Evolutionary conservation across 1,284 basidiomycete genomes (phyloP).

Genomic region (Xerocomus minutiporus): DNA sequence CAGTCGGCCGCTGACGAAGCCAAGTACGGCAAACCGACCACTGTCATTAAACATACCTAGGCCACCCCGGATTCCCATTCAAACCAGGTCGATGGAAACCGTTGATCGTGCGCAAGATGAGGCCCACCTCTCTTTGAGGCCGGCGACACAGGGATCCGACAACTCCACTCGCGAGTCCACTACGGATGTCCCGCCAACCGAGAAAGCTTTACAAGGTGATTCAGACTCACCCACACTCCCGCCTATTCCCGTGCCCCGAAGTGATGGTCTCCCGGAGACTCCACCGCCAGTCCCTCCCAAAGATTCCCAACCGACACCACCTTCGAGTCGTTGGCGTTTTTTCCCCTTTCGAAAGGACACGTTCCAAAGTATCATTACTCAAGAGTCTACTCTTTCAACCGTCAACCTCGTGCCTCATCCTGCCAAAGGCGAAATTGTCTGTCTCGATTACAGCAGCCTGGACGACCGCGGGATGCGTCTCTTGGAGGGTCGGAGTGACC

Average conservation of each 20-base stretch:
- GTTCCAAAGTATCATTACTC: constrained; percentile 29
- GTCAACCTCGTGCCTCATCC: constrained; percentile 31
- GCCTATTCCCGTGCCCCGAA: constrained; percentile 5
- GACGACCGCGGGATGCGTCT: constrained; percentile 73
- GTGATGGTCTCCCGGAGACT: constrained; percentile 18
- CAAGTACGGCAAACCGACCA: constrained; percentile 15
- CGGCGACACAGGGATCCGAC: constrained; percentile 15
- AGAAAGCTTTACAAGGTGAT: constrained; percentile 1
- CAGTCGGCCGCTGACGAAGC: constrained; percentile 13
- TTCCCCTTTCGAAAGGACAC: constrained; percentile 46
- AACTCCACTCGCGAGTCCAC: constrained; percentile 18
- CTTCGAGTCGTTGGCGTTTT: constrained; percentile 52
- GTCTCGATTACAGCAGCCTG: constrained; percentile 66
- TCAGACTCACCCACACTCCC: constrained; percentile 10
- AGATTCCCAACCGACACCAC: constrained; percentile 26
- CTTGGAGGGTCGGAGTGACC: constrained; percentile 74
- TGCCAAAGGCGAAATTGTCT: constrained; percentile 59
- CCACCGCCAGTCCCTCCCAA: constrained; percentile 31
- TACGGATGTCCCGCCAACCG: constrained; percentile 3
- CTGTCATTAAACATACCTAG: constrained; percentile 25
- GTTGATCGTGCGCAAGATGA: constrained; percentile 10
- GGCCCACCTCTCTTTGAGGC: constrained; percentile 5
- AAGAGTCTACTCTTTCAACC: constrained; percentile 24
- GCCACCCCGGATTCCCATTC: constrained; percentile 11
- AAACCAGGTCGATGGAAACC: constrained; percentile 19